Conservation (phyloP, 2,329 filamentous ascomycete genomes). For the Pseudopithomyces maydicus region DNA sequence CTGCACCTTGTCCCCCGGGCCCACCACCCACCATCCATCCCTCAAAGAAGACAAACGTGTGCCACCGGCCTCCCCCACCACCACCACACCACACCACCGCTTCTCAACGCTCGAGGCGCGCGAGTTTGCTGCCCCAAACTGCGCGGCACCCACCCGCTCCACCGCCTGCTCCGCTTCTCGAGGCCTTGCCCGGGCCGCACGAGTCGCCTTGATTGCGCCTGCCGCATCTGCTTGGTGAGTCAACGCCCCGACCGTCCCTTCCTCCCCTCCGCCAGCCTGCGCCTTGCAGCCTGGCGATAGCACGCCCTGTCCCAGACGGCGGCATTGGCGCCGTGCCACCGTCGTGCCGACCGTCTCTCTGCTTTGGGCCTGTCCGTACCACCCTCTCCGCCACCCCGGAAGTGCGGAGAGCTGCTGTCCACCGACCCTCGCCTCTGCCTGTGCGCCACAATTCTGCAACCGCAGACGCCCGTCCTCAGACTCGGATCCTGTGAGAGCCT, state of each 20-base stretch:
- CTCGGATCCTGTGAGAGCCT: constrained; percentile 24
- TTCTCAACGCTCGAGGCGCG: background rate
- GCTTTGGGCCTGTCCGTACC: constrained; percentile 33
- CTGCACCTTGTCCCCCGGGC: constrained; percentile 13
- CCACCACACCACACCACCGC: background rate
- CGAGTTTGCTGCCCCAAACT: constrained; percentile 7
- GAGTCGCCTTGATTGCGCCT: constrained; percentile 20
- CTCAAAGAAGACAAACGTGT: constrained; percentile 34
- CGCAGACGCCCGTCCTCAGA: constrained; percentile 32
- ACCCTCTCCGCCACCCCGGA: constrained; percentile 36
- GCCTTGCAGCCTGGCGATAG: constrained; percentile 16
- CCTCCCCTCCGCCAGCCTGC: constrained; percentile 7
- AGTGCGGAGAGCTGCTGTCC: constrained; percentile 40
- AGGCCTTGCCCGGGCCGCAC: constrained; percentile 12
- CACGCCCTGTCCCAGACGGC: constrained; percentile 29
- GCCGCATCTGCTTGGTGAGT: constrained; percentile 36
- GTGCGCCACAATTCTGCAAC: constrained; percentile 45
- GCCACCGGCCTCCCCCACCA: constrained; percentile 22
- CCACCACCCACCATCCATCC: too few species aligned
- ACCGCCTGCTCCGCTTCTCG: constrained; percentile 9
- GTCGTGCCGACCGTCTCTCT: constrained; percentile 32
- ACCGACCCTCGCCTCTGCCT: constrained; percentile 38
- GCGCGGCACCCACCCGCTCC: constrained; percentile 18
- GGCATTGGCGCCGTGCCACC: constrained; percentile 34
- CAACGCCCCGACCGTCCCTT: constrained; percentile 24